phyloP scores from a whole-genome alignment of 1,284 basidiomycete genomes.

The Cryptococcus wingfieldii region DNA sequence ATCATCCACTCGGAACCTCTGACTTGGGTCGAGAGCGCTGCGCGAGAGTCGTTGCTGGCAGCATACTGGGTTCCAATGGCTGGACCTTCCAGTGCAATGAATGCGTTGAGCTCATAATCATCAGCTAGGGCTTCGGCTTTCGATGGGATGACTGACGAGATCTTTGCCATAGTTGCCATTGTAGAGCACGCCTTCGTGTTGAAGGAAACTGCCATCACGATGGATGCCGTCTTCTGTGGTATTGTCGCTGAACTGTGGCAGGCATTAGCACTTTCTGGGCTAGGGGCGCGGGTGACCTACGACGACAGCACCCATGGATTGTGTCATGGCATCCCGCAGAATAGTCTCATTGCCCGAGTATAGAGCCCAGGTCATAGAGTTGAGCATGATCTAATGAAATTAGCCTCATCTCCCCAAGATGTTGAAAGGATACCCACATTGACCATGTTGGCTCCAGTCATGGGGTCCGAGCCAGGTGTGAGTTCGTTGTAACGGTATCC shows the following conservation, averaged over 20 bases:
- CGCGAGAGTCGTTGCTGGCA: conserved; percentile 47
- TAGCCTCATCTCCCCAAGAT: not conserved
- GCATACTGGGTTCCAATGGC: conserved; percentile 58
- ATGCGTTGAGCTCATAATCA: conserved; percentile 18
- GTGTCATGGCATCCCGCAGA: conserved; percentile 15
- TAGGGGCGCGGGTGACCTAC: conserved; percentile 2
- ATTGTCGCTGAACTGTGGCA: conserved; percentile 16
- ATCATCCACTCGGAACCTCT: conserved; percentile 64
- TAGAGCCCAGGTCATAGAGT: conserved; percentile 22
- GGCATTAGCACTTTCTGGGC: not conserved
- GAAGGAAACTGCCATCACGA: conserved; percentile 61
- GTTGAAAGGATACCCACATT: not conserved
- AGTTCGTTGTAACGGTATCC: conserved; percentile 55
- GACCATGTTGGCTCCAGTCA: conserved; percentile 59
- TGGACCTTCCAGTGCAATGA: conserved; percentile 31
- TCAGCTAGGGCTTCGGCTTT: not conserved
- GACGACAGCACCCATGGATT: conserved; percentile 19
- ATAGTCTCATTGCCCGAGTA: conserved; percentile 20
- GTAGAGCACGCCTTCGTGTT: conserved; percentile 60
- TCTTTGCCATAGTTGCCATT: conserved; percentile 63
- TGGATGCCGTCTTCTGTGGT: conserved; percentile 58
- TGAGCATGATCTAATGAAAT: conserved; percentile 26
- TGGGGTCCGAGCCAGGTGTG: conserved; percentile 51
- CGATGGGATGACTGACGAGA: conserved; percentile 50
- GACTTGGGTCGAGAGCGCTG: conserved; percentile 55